Evolutionary conservation across 2,329 filamentous ascomycete species (phyloP).

Genomic region (Hymenoscyphus albidus): DNA sequence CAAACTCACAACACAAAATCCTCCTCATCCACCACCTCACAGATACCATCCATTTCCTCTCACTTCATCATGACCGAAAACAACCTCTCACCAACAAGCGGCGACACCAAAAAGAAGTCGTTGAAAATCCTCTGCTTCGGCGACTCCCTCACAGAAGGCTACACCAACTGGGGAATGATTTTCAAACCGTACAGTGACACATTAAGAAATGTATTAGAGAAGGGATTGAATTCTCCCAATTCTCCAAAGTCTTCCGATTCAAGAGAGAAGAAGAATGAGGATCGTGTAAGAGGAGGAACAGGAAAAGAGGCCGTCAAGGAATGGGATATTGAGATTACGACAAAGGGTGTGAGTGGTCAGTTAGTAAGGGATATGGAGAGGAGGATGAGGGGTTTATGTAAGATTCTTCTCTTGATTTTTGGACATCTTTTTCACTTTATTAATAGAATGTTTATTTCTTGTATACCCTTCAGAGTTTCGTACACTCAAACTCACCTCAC

Average conservation of each 20-base stretch:
- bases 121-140: slow-evolving; percentile 29
- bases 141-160: slow-evolving; percentile 52
- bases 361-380: slow-evolving; percentile 20
- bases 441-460: not conserved
- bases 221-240: not conserved
- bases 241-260: no score
- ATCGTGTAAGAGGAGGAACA: not conserved
- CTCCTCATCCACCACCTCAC: no score
- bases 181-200: slow-evolving; percentile 51
- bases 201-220: slow-evolving; percentile 44
- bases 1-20: no score
- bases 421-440: not conserved
- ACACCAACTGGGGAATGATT: slow-evolving; percentile 40
- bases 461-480: not conserved
- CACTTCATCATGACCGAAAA: not conserved
- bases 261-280: not conserved
- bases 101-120: not conserved
- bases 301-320: not conserved
- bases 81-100: not conserved
- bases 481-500: not conserved
- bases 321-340: slow-evolving; percentile 17
- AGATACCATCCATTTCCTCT: not conserved
- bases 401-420: slow-evolving; percentile 4
- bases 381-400: slow-evolving; percentile 15
- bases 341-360: slow-evolving; percentile 26